Conservation (phyloP, 805 yeast species). For the Jamesozyma hellenica region DNA sequence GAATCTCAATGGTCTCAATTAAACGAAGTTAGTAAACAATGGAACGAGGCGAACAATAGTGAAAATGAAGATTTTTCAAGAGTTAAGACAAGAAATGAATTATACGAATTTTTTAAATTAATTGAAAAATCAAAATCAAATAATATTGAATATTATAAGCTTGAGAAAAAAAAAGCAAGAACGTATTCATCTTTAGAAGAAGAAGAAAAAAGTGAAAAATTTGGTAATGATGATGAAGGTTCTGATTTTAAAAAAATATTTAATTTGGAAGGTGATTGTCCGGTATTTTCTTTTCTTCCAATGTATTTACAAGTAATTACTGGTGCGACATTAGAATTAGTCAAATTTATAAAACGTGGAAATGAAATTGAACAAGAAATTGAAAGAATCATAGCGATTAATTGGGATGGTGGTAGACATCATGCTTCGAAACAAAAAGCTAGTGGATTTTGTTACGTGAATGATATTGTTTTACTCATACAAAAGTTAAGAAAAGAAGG, state of each 20-base stretch:
- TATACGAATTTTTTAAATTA: conserved; percentile 9
- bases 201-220: too few relatives aligned
- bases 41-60: conserved; percentile 4
- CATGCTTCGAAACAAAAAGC: conserved; percentile 49
- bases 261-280: conserved; percentile 57
- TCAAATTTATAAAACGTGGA: conserved; percentile 18
- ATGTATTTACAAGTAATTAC: conserved; percentile 42
- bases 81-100: conserved; percentile 7
- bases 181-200: neutral
- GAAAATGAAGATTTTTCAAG: neutral
- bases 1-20: conserved; percentile 11
- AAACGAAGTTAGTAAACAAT: conserved; percentile 8
- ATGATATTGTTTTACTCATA: conserved; percentile 55
- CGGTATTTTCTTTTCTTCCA: conserved; percentile 43
- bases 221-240: conserved; percentile 4
- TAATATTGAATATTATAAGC: neutral
- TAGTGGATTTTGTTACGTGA: conserved; percentile 64
- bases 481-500: conserved; percentile 37
- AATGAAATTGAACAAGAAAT: neutral
- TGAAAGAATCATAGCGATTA: conserved; percentile 37
- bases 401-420: conserved; percentile 78
- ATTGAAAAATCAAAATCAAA: neutral
- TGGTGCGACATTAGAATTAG: conserved; percentile 49
- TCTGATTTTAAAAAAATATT: conserved; percentile 20
- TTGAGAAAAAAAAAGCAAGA: conserved; percentile 1